Base-by-base conservation (phyloP, 2,329 filamentous ascomycete species). In the Zelopaecilomyces penicillatus region DNA sequence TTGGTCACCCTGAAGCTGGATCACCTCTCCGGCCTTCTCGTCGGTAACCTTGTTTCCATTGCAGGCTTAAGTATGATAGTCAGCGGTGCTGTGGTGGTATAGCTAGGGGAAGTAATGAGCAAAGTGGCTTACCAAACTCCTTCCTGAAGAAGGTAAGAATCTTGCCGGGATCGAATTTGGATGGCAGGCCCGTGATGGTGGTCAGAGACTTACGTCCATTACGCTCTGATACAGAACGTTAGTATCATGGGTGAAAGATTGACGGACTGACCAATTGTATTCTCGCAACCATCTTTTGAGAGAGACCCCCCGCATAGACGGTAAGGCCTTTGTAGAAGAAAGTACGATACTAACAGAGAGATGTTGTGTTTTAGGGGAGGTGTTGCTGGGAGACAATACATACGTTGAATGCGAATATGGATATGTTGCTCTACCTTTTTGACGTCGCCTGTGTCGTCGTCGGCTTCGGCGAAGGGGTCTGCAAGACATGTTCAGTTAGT, bases 381-480 rank as follows among this genome's bases (percentile, higher is more conserved):
- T 19, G 19, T 19, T 34, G 8, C 2, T 12, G 32, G 9, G 32
- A 12, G 8, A 34, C 9, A 30, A 44, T 31, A 82, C 85, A 65
- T 83, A 97, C 91, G 93, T 70, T 98, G 93, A 69, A 97, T 97
- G 73, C 93, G 90, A 73, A 98, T 97, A 76, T 97, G 93, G 70
- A 97, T 95, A 71, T 96, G 95, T 74, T 95, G 94, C 75, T 95
- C 87, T 68, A 86, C 83, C 78, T 93, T 86, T 75, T 93, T 93
- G 68, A 82, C 85, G 75, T 95, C 87, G 78, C 89, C 90, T 71
- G 85, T 89, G 72, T 95, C 90, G 84, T 96, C 91, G 87, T 96
- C 93, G 82, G 90, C 93, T 87, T 97, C 93, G 85, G 93, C 93
- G 88, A 98, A 98, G 85, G 93, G 93, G 85, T 98, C 93, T 96